Evolutionary conservation across 768 basidiomycete species (phyloP).

Genomic region (Trametes cinnabarina): DNA sequence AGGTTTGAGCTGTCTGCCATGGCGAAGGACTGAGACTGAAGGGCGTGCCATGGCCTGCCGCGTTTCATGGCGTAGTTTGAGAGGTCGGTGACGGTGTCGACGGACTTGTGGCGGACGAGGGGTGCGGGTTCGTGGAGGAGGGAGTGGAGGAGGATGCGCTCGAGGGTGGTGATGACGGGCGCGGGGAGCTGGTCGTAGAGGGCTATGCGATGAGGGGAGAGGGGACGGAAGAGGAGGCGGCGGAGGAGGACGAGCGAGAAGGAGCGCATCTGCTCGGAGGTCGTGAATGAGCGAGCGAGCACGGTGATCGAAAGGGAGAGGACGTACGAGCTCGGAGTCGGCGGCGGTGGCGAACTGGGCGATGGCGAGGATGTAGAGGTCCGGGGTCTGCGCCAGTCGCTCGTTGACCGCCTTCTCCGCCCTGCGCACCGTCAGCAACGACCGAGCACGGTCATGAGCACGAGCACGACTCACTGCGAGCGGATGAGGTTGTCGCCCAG

Average conservation of each 20-base stretch:
- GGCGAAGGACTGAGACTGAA: constrained; percentile 68
- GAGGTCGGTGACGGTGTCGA: constrained; percentile 74
- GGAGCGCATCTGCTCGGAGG: constrained; percentile 64
- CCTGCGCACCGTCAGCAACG: too few relatives aligned
- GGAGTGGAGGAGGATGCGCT: constrained; percentile 69
- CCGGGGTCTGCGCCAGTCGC: constrained; percentile 71
- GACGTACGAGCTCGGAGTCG: constrained; percentile 69
- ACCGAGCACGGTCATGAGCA: not conserved
- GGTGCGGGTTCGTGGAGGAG: constrained; percentile 58
- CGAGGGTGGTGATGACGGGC: constrained; percentile 62
- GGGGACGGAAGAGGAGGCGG: constrained; percentile 67
- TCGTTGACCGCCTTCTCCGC: constrained; percentile 84
- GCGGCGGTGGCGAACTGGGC: constrained; percentile 76
- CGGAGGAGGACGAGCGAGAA: constrained; percentile 81
- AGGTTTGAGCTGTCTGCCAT: constrained; percentile 49
- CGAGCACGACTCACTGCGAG: constrained; percentile 46
- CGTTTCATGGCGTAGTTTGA: constrained; percentile 72
- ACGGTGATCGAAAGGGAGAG: not conserved
- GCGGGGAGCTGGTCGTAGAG: constrained; percentile 77
- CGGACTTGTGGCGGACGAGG: constrained; percentile 65
- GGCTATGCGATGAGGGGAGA: constrained; percentile 36
- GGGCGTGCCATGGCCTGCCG: constrained; percentile 78
- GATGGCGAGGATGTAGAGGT: constrained; percentile 74
- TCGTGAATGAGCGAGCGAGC: not conserved
- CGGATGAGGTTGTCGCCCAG: constrained; percentile 83